Conservation (phyloP, 257 asterid genomes). For the Penstemon barbatus region DNA sequence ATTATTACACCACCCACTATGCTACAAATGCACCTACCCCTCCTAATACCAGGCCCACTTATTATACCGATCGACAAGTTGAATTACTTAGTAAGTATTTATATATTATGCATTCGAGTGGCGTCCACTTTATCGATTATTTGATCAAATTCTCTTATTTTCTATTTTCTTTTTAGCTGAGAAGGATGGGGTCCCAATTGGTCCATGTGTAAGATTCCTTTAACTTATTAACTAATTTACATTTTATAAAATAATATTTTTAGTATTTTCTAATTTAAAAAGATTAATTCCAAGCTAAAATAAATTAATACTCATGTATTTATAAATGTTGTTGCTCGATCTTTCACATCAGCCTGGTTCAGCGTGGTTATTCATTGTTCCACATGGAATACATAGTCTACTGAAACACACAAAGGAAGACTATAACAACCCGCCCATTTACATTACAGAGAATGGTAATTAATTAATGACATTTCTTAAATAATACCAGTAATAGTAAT, state of each 20-base stretch:
- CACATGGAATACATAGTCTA: constrained; percentile 32
- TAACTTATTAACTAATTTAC: too few relatives aligned
- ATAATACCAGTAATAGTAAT: too few relatives aligned
- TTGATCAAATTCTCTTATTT: background rate
- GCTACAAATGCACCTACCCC: constrained; percentile 2
- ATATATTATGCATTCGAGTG: background rate
- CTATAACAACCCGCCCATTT: constrained; percentile 34
- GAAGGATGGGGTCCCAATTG: background rate
- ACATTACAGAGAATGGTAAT: constrained; percentile 44
- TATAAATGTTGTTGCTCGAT: too few relatives aligned
- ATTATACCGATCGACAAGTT: constrained; percentile 9
- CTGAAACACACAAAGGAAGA: constrained; percentile 28
- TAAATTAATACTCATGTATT: too few relatives aligned
- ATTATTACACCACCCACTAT: constrained; percentile 30
- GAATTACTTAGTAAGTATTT: background rate
- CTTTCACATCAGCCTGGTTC: constrained; percentile 19
- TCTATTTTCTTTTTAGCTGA: background rate
- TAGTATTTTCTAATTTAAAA: too few relatives aligned
- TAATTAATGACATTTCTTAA: background rate
- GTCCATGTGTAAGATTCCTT: constrained; percentile 15
- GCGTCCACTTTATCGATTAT: background rate
- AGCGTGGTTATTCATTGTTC: constrained; percentile 27
- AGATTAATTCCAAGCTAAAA: too few relatives aligned
- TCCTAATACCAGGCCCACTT: background rate
- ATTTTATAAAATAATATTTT: too few relatives aligned